Base-by-base conservation (phyloP, 345 rosid species). In the Sonneratia alba region DNA sequence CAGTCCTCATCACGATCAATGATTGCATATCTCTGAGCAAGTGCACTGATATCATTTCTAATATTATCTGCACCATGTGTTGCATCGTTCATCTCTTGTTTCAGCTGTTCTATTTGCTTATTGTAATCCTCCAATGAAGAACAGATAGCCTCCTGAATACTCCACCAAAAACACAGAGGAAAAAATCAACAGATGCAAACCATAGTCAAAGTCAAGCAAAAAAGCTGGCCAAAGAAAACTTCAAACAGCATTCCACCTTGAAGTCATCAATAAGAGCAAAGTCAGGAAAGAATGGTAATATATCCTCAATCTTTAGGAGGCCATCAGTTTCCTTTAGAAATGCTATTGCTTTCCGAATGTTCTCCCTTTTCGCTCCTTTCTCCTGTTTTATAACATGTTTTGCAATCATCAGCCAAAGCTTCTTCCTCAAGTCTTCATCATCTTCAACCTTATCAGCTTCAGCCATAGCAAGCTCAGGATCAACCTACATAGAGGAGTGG, bases 381-480 rank as follows among this genome's bases (percentile, higher is more conserved):
- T 95, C 98, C 84, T 92, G 99, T 77, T 87, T 84, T 71, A 95
- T 79, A 48, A 92, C 97, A 83, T 95, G 99, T 85, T 90, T 95
- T 68, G 99, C 98, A 81, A 95, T 85, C 99, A 95, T 95, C 21
- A 95, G 91, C 97, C 99, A 92, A 66, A 95, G 89, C 85, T 95
- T 95, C 85, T 92, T 95, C 74, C 99, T 90, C 84, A 95, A 79
- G 77, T 95, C 99, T 83, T 92, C 98, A 74, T 95, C 99, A 79
- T 95, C 99, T 86, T 92, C 99, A 79, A 92, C 99, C 84, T 90
- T 95, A 83, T 95, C 98, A 67, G 98, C 99, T 83, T 95, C 99
- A 75, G 97, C 96, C 99, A 95, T 95, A 73, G 97, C 98, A 65
- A 95, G 97, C 82, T 95, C 99, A 19, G 97, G 88, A 62, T 95